Evolutionary conservation across 108 stramenopile species (phyloP), one percentile per base, ranked within the genome.

Genomic region (Halocafeteria seosinensis): DNA sequence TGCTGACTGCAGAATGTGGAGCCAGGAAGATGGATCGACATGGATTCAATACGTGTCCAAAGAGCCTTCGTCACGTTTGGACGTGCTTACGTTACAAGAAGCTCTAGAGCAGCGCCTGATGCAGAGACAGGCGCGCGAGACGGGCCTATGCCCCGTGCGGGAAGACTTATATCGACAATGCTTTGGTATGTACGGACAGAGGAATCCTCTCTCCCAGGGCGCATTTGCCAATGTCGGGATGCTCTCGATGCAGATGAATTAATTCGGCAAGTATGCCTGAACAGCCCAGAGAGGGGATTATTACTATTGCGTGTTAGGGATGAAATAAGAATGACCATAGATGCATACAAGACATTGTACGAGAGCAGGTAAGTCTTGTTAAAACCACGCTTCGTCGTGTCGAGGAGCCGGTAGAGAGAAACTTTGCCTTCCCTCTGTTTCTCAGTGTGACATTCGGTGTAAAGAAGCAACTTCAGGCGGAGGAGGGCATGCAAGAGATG

Each of bases 331-430:
- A 84, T 84, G 83, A 73, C 83, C 0, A 64, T 80, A 50, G 80
- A 84, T 35, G 83, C 83, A 1, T 81, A 84, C 78, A 79, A 79
- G 55, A 77, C 80, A 1, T 68, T 83, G 26, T 81, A 74, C 72
- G 80, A 77, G n/a, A 61, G 58, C 66, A n/a, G n/a, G n/a, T n/a
- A n/a, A n/a, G n/a, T n/a, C n/a, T n/a, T n/a, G n/a, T n/a, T n/a
- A n/a, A n/a, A n/a, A n/a, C n/a, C n/a, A n/a, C n/a, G n/a, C n/a
- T n/a, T n/a, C n/a, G n/a, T n/a, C n/a, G n/a, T n/a, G n/a, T n/a
- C n/a, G n/a, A n/a, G n/a, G n/a, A n/a, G n/a, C n/a, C n/a, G n/a
- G n/a, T n/a, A n/a, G n/a, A n/a, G n/a, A n/a, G n/a, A n/a, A n/a
- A n/a, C n/a, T n/a, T n/a, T n/a, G 50, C 37, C 38, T n/a, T n/a